Evolutionary conservation across 148 eudicot genomes (phyloP), one percentile per base, ranked within the genome.

Genomic region (Dianthus caryophyllus): DNA sequence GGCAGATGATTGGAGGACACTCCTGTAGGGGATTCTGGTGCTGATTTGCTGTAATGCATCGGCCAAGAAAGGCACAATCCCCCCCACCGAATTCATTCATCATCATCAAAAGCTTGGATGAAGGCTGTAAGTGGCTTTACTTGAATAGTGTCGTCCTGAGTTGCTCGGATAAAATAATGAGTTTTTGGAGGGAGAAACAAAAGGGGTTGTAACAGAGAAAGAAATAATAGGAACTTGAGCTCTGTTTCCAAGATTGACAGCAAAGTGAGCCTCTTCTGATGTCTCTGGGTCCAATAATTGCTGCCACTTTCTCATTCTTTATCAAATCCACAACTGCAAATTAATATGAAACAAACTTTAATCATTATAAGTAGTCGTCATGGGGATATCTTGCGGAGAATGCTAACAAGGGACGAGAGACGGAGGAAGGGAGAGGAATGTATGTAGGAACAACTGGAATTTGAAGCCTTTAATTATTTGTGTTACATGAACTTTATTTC

Each of bases 101-200:
- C 80, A 33, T 83, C 84, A 55, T 79, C 69, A 26, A 78, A 88
- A 39, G 83, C 75, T 51, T 86, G 80, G n/a, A 88, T 60, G 47
- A 91, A 63, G 8, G 79, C 82, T 5, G 81, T 70, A 14, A 91
- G 61, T 61, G 88, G 85, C 56, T 77, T 56, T 12, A 78, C 81
- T 58, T 85, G 95, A 69, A 61, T 57, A 2, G 85, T 81, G 17
- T 80, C 80, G 30, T 65, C 58, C 6, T 71, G 79, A 2, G 85
- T 77, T 20, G 80, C 79, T 75, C 86, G 77, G 48, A 88, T 39
- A 67, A 91, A 91, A 66, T 79, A 91, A 0, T n/a, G 91, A 83
- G 67, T 60, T 78, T 61, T 75, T 75, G 6, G 9, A 13, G 7
- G 84, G 73, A 26, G 89, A 81, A 39, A 90, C 76, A 50, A 66